A percentile compares a stretch with the other conserved stretches of the same genome.
These are phyloP conservation scores for Salix purpurea DNA, from an alignment of 345 rosid genomes.

Conservation along the genomic window DNA sequence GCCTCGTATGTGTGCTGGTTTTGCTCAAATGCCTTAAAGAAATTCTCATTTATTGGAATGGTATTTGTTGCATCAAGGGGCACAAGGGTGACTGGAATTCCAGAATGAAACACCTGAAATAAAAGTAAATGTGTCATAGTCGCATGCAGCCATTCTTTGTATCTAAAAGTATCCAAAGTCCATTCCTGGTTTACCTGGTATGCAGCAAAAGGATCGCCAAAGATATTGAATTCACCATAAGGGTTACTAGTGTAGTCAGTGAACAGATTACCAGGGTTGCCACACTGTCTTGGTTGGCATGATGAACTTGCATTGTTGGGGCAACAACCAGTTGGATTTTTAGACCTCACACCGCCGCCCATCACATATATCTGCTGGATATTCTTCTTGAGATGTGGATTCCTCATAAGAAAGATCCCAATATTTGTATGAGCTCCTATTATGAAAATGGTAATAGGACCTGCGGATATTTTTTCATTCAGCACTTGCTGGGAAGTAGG, in stretches of 20 bases:
- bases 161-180: background rate
- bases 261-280: conserved; percentile 65
- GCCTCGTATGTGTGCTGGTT: conserved; percentile 69
- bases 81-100: conserved; percentile 71
- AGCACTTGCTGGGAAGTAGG: conserved; percentile 79
- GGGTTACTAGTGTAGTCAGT: conserved; percentile 71
- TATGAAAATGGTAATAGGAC: conserved; percentile 53
- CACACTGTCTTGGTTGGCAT: conserved; percentile 59
- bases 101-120: conserved; percentile 77
- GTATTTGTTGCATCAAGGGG: conserved; percentile 94
- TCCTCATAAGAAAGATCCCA: conserved; percentile 68
- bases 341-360: conserved; percentile 83
- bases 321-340: conserved; percentile 67
- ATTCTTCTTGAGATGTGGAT: conserved; percentile 69
- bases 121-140: background rate
- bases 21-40: conserved; percentile 56
- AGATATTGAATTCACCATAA: conserved; percentile 83
- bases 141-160: background rate
- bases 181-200: conserved; percentile 48
- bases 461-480: conserved; percentile 57
- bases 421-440: conserved; percentile 77
- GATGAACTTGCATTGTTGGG: conserved; percentile 38
- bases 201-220: conserved; percentile 84
- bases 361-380: conserved; percentile 67
- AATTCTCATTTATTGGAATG: conserved; percentile 51